Evolutionary conservation across 2,329 filamentous ascomycete species (phyloP).

Genomic region (Corynespora cassiicola): DNA sequence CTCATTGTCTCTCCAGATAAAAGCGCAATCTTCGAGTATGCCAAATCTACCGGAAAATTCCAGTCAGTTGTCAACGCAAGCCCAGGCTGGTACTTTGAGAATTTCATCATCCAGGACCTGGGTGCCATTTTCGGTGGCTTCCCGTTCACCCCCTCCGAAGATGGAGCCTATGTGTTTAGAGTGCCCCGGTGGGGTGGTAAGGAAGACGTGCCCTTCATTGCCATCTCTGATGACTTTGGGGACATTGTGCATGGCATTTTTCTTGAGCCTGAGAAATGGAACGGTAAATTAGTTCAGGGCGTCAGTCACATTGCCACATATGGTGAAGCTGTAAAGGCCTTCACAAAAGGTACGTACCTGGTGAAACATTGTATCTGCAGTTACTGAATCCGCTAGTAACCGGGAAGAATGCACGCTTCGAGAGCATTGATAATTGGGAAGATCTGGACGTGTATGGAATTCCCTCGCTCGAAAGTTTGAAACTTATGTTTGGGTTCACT

Average conservation of each 20-base stretch:
- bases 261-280: constrained; percentile 47
- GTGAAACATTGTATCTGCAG: background rate
- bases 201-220: constrained; percentile 48
- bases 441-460: constrained; percentile 24
- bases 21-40: constrained; percentile 47
- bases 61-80: constrained; percentile 44
- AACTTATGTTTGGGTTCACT: constrained; percentile 27
- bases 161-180: constrained; percentile 46
- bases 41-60: constrained; percentile 39
- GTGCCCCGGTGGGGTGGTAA: constrained; percentile 50
- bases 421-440: constrained; percentile 19
- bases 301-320: constrained; percentile 44
- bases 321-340: constrained; percentile 36
- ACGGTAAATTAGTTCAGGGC: constrained; percentile 46
- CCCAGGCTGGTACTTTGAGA: constrained; percentile 54
- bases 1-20: constrained; percentile 39
- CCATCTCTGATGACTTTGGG: constrained; percentile 51
- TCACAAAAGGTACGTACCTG: constrained; percentile 40
- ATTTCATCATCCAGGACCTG: constrained; percentile 45
- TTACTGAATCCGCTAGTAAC: constrained; percentile 15
- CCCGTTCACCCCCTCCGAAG: constrained; percentile 42
- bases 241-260: constrained; percentile 56
- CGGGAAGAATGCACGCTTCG: constrained; percentile 24
- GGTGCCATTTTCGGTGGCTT: constrained; percentile 51
- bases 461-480: constrained; percentile 23